These are phyloP conservation scores for Petunia axillaris DNA, from an alignment of 257 asterid genomes.

Conservation along the genomic window DNA sequence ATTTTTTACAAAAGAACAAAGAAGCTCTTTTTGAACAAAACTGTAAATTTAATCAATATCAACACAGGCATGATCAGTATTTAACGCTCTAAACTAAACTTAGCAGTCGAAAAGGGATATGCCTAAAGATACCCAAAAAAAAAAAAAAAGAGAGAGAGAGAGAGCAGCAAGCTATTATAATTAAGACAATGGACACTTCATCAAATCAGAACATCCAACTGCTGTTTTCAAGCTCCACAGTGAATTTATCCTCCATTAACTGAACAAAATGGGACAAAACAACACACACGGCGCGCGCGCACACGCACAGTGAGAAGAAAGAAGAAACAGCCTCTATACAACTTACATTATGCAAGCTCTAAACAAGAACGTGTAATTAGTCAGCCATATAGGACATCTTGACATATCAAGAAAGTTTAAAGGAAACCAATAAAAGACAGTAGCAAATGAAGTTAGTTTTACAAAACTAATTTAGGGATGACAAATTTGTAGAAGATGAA, in stretches of 20 bases:
- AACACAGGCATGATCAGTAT: background rate
- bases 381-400: background rate
- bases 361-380: conserved; percentile 10
- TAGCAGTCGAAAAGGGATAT: background rate
- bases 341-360: background rate
- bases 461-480: background rate
- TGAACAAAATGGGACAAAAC: background rate
- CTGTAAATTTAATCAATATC: background rate
- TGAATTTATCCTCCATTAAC: background rate
- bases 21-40: background rate
- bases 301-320: background rate
- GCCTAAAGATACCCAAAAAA: background rate
- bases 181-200: conserved; percentile 14
- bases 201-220: background rate
- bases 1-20: background rate
- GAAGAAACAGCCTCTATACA: background rate
- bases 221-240: background rate
- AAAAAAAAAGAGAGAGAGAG: background rate
- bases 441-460: background rate
- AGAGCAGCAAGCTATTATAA: background rate
- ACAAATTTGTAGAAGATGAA: background rate
- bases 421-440: background rate
- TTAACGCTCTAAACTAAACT: background rate
- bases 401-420: conserved; percentile 4
- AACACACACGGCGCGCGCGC: background rate